Evolutionary conservation across 2,329 filamentous ascomycete species (phyloP).

Genomic region (Zymoseptoria ardabiliae): DNA sequence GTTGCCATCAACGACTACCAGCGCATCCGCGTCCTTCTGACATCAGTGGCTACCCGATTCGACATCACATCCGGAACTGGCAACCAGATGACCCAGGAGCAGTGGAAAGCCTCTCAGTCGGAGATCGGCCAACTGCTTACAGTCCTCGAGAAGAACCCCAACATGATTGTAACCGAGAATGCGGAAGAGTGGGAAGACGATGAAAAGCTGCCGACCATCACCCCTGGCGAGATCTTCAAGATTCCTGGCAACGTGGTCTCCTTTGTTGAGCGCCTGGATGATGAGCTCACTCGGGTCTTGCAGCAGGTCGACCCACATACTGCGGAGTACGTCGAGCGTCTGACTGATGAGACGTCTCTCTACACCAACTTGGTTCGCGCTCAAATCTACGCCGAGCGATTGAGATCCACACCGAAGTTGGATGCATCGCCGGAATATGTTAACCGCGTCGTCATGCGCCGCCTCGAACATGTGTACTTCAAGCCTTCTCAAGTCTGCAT

Average conservation of each 20-base stretch:
- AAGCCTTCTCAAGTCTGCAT: constrained; percentile 91
- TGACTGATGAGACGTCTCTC: constrained; percentile 81
- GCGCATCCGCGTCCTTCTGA: constrained; percentile 82
- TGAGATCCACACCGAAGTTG: constrained; percentile 62
- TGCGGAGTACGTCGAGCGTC: constrained; percentile 92
- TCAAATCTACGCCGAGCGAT: constrained; percentile 77
- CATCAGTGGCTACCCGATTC: constrained; percentile 87
- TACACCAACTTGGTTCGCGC: constrained; percentile 90
- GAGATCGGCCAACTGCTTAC: constrained; percentile 73
- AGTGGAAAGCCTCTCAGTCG: constrained; percentile 91
- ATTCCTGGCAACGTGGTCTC: constrained; percentile 91
- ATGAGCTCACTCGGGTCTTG: constrained; percentile 93
- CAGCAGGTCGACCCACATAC: constrained; percentile 98
- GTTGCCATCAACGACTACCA: constrained; percentile 90
- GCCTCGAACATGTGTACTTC: constrained; percentile 97
- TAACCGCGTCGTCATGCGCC: constrained; percentile 88
- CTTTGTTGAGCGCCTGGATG: constrained; percentile 88
- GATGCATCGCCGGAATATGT: constrained; percentile 76
- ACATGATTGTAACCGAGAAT: constrained; percentile 80
- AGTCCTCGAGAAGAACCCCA: constrained; percentile 68
- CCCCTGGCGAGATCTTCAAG: constrained; percentile 72
- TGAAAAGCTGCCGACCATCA: constrained; percentile 76
- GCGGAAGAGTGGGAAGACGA: constrained; percentile 99
- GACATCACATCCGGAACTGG: constrained; percentile 75
- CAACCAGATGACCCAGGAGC: constrained; percentile 84